Base-by-base conservation (phyloP, 345 rosid genomes). In the Geranium rotundifolium region DNA sequence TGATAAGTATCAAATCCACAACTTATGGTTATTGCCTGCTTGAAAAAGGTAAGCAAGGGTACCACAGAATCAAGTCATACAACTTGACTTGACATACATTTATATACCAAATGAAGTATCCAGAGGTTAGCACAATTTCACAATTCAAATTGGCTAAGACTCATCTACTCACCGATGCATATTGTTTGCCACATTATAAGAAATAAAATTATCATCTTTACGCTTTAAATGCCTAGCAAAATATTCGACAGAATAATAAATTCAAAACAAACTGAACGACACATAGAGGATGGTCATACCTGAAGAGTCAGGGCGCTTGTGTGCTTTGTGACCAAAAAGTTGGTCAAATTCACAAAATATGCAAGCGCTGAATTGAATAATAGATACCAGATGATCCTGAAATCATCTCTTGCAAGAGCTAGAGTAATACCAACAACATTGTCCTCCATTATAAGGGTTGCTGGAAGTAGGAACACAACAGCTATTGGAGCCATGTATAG, bases 401-500 rank as follows among this genome's bases (percentile, higher is more conserved):
- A 55, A 67, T 95, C 95, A 57, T 88, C 95, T 79, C 99, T 81
- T 18, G 99, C 97, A 66, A 95, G 97, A 60, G 99, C 95, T 60
- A 95, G 81, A 2, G 97, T 81, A 34, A 95, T 95, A 37, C 99
- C 97, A 15, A 95, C 93, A 39, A 95, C 99, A 60, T 95, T 90
- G 61, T 80, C 83, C 76, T 95, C 99, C 97, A 95, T 95, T 37
- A 88, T 67, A 67, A 95, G 96, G 19, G 97, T 86, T 41, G 95
- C 95, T 7, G 99, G 99, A 6, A 95, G 90, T 59, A 95, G 85
- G 64, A 90, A 80, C 19, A 87, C 88, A 5, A 95, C 99, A 19
- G 99, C 99, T 67, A 95, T 79, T 0, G 99, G 99, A 72, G 97
- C 96, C 99, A 95, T 95, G 82, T 95, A 95, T 4, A 95, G 85